Base-by-base conservation (phyloP, 805 yeast genomes). In the Saccharomycopsis schoenii region DNA sequence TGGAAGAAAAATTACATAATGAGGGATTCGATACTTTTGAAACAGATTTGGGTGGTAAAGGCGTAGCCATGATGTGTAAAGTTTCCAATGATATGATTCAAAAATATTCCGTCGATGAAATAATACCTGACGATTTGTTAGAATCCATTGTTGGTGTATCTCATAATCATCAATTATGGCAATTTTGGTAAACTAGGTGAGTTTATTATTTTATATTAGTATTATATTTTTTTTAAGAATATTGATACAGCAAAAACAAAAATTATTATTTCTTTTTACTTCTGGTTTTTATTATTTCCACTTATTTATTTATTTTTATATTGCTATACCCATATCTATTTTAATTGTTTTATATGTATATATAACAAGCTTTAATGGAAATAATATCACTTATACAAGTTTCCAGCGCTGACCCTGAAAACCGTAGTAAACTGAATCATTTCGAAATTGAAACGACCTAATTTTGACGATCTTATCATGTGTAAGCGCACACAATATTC, bases 31-130 rank as follows among this genome's bases (percentile, higher is more conserved):
- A 86, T 68, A 83, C 90, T 11, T 91, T 83, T 68, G 85, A 84
- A 68, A 88, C 97, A 0, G 78, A 83, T 2, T 77, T 93, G 41
- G 99, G 98, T 47, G 98, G 97, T 2, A 83, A 82, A 64, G 99
- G 99, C 62, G 96, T 83, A 25, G 96, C 93, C 12, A 47, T 47
- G 52, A 47, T 47, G 52, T 47, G 52, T 14, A 47, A 47, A 47
- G 52, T 47, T 24, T 47, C 52, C 6, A 47, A 47, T 47, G 52
- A 47, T 47, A 47, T 47, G 5, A 47, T 47, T 21, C 52, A 47
- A 21, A 47, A 47, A 47, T 47, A 47, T 47, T 47, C 52, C 4
- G n/a, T 47, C 21, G 52, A 47, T 47, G 52, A 47, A 21, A 47
- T 47, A 47, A 47, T 47, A 47, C 52, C 52, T 34, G 52, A 47